Percentiles rank a stretch among this genome's conserved stretches.
These are phyloP conservation scores for Fonsecaea nubica DNA, from an alignment of 2,329 filamentous ascomycete species.

Conservation along the genomic window DNA sequence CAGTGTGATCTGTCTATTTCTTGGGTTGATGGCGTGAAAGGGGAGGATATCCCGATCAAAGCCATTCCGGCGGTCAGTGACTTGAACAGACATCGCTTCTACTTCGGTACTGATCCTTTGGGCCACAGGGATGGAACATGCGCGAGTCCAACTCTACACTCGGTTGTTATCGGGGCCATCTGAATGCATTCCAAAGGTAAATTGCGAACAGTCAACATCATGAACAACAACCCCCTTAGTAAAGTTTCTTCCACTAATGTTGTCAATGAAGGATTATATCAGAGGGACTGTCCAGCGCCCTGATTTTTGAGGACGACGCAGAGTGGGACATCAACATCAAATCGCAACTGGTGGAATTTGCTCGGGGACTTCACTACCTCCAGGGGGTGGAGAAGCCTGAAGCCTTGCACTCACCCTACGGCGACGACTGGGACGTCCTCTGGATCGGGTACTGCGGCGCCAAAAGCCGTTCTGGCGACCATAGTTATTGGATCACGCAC, in stretches of 20 bases:
- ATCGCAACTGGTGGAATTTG: slow-evolving; percentile 53
- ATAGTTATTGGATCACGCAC: slow-evolving; percentile 41
- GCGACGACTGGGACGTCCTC: slow-evolving; percentile 47
- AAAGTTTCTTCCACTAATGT: background rate
- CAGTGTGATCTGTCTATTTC: background rate
- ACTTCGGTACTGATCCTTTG: background rate
- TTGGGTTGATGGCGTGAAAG: background rate
- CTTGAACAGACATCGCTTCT: background rate
- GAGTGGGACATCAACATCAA: slow-evolving; percentile 64
- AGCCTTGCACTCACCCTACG: slow-evolving; percentile 43
- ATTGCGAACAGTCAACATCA: background rate
- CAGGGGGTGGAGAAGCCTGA: slow-evolving; percentile 35
- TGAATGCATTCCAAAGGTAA: background rate
- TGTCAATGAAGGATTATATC: background rate
- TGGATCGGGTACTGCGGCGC: slow-evolving; percentile 49
- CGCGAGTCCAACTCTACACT: background rate
- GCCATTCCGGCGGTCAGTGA: background rate
- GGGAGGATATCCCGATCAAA: background rate
- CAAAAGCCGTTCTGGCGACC: slow-evolving; percentile 16
- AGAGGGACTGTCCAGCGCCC: slow-evolving; percentile 41
- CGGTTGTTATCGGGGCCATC: background rate
- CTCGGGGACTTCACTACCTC: slow-evolving; percentile 42
- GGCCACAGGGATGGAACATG: background rate
- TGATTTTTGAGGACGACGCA: slow-evolving; percentile 64
- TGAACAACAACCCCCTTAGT: no score